Conservation (phyloP, 2,329 filamentous ascomycete genomes). For the Elsinoe australis region DNA sequence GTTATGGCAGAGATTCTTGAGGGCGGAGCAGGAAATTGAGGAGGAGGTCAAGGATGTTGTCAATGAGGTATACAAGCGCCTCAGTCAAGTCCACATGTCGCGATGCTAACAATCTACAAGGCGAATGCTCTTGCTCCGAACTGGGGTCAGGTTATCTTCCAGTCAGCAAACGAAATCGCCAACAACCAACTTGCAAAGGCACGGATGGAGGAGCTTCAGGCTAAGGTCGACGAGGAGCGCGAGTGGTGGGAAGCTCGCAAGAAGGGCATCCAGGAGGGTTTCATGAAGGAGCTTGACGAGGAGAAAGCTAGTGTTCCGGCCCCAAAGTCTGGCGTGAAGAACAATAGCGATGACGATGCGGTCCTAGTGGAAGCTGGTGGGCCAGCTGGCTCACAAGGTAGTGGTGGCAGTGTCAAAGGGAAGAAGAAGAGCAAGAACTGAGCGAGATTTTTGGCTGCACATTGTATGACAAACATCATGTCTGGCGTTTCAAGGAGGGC, state of each 20-base stretch:
- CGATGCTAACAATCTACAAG: constrained; percentile 39
- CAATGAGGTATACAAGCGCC: constrained; percentile 68
- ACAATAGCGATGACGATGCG: constrained; percentile 59
- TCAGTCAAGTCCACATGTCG: neutral
- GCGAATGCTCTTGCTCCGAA: constrained; percentile 81
- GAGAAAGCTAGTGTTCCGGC: constrained; percentile 32
- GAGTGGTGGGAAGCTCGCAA: constrained; percentile 88
- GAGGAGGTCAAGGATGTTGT: constrained; percentile 92
- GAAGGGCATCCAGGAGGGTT: constrained; percentile 62
- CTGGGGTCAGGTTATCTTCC: constrained; percentile 95
- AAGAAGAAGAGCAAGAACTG: constrained; percentile 59
- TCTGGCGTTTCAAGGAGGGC: neutral
- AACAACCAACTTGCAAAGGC: constrained; percentile 72
- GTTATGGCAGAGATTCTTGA: constrained; percentile 82
- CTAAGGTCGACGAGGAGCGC: constrained; percentile 64
- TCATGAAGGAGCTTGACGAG: constrained; percentile 77
- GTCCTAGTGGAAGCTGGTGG: constrained; percentile 66
- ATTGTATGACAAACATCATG: neutral
- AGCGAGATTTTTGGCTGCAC: neutral
- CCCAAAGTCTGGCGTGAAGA: constrained; percentile 26
- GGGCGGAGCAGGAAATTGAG: constrained; percentile 96
- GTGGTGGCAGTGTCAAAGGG: constrained; percentile 40
- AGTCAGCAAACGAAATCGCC: constrained; percentile 92
- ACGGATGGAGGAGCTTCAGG: constrained; percentile 66
- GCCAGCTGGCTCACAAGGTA: constrained; percentile 37